These are phyloP conservation scores for Fusarium sp. DNA, from an alignment of 2,329 filamentous ascomycete genomes.

Conservation along the genomic window DNA sequence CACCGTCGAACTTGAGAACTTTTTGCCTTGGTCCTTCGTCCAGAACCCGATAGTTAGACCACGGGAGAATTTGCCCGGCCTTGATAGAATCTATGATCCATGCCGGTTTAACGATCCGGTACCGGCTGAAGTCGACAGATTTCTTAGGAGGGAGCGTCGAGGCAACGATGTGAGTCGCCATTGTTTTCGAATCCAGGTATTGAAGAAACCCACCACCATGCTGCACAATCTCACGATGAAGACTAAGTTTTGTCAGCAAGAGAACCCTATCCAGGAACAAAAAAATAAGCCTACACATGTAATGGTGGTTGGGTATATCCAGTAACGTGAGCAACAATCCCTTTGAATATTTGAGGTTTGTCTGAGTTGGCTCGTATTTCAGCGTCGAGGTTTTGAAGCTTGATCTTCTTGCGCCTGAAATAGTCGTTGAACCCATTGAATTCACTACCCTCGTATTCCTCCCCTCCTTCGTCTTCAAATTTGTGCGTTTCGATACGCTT, in stretches of 20 bases:
- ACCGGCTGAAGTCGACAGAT: constrained; percentile 83
- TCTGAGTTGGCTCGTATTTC: constrained; percentile 76
- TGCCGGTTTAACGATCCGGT: constrained; percentile 91
- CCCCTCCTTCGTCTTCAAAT: constrained; percentile 84
- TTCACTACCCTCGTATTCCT: constrained; percentile 87
- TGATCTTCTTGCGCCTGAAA: constrained; percentile 95
- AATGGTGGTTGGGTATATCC: constrained; percentile 96
- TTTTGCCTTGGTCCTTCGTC: constrained; percentile 87
- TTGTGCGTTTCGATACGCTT: constrained; percentile 72
- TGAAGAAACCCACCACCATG: constrained; percentile 96
- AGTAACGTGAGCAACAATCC: constrained; percentile 89
- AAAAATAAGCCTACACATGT: constrained; percentile 68
- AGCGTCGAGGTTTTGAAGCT: constrained; percentile 92
- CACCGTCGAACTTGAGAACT: constrained; percentile 70
- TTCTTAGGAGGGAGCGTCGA: constrained; percentile 93
- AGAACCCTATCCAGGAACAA: neutral
- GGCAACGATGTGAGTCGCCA: constrained; percentile 95
- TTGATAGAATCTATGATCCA: constrained; percentile 93
- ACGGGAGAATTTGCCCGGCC: constrained; percentile 83
- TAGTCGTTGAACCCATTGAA: constrained; percentile 95
- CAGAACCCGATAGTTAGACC: constrained; percentile 85
- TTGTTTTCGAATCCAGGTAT: constrained; percentile 93
- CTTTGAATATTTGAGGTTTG: constrained; percentile 88
- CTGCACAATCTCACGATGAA: constrained; percentile 87
- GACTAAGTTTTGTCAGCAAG: constrained; percentile 48